phyloP scores from a whole-genome alignment of 2,329 filamentous ascomycete genomes.

The Paecilomyces sp. region DNA sequence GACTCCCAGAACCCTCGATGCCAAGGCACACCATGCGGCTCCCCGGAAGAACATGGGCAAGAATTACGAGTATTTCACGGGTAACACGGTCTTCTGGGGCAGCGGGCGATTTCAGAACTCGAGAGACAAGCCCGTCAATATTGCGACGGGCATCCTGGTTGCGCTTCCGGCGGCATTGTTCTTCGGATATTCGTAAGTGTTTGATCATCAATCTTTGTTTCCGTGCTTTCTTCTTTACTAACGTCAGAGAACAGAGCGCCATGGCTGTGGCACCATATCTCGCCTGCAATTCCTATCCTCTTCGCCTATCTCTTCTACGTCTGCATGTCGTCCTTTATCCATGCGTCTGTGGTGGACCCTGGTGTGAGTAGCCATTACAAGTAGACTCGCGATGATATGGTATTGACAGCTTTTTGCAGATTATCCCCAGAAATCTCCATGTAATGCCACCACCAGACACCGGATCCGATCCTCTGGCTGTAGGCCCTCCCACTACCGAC shows the following conservation, averaged over 20 bases:
- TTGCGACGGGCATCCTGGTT: constrained; percentile 76
- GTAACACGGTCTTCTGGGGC: constrained; percentile 85
- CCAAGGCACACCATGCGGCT: constrained; percentile 31
- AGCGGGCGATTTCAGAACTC: constrained; percentile 86
- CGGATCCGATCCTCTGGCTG: constrained; percentile 69
- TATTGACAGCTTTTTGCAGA: constrained; percentile 46
- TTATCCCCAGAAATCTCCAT: constrained; percentile 86
- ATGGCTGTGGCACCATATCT: constrained; percentile 80
- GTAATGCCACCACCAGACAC: constrained; percentile 70
- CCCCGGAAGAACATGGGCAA: constrained; percentile 48
- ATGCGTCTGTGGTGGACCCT: constrained; percentile 86
- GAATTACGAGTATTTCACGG: constrained; percentile 89
- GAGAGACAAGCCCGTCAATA: constrained; percentile 77
- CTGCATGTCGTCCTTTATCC: constrained; percentile 86
- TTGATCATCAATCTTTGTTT: constrained; percentile 1
- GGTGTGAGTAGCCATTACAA: constrained; percentile 57
- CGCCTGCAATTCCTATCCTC: constrained; percentile 77
- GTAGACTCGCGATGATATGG: background rate
- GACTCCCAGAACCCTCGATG: constrained; percentile 57
- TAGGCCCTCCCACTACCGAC: constrained; percentile 81
- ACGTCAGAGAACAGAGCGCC: constrained; percentile 47
- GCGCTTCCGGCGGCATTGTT: constrained; percentile 74
- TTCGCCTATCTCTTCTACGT: constrained; percentile 91
- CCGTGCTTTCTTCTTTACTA: constrained; percentile 4
- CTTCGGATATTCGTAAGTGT: constrained; percentile 65